phyloP scores from a whole-genome alignment of 2,329 filamentous ascomycete species.

The Cladophialophora bantiana region DNA sequence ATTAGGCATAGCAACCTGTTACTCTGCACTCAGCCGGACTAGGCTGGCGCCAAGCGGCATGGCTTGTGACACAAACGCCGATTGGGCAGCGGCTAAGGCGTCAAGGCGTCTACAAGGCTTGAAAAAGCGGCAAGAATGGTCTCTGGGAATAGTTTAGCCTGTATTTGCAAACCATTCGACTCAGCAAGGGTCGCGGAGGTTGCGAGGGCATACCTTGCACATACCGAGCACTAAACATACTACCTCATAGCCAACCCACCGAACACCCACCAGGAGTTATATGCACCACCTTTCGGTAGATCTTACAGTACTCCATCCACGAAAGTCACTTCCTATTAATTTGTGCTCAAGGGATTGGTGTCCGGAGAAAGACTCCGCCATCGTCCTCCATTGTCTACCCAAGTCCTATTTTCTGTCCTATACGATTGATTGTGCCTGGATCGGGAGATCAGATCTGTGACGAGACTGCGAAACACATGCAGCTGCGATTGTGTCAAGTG shows the following conservation, averaged over 20 bases:
- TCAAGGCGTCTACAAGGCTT: background rate
- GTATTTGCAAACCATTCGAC: background rate
- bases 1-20: background rate
- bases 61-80: background rate
- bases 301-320: background rate
- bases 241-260: too few species aligned
- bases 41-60: background rate
- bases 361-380: constrained; percentile 6
- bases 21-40: background rate
- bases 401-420: background rate
- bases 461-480: background rate
- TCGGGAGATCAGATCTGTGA: background rate
- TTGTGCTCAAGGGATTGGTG: background rate
- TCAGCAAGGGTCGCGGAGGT: background rate
- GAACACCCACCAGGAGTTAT: background rate
- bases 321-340: background rate
- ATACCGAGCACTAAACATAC: too few species aligned
- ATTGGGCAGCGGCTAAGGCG: constrained; percentile 20
- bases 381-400: background rate
- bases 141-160: background rate
- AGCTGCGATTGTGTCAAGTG: background rate
- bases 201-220: too few species aligned
- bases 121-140: background rate
- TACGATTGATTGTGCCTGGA: background rate
- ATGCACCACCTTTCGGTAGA: background rate